Percentiles rank a stretch among this genome's conserved stretches.
Conservation (phyloP, 768 basidiomycete species). For the Lentinus brumalis region DNA sequence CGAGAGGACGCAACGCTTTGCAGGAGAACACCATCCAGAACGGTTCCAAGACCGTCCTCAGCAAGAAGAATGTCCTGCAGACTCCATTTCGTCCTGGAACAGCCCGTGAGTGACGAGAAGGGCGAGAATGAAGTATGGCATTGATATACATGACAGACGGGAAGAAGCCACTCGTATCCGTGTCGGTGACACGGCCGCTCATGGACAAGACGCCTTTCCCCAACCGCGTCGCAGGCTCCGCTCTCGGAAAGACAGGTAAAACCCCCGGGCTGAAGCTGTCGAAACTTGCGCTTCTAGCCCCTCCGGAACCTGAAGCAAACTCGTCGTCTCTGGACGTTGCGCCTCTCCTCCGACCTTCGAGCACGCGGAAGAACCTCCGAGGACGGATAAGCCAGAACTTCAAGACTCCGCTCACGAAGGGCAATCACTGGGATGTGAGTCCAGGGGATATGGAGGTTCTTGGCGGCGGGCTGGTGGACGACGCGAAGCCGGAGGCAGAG, state of each 20-base stretch:
- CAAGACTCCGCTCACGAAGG: slow-evolving; percentile 66
- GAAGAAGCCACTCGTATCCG: slow-evolving; percentile 26
- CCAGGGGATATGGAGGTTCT: slow-evolving; percentile 47
- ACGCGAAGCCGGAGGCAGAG: slow-evolving; percentile 26
- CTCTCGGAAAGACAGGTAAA: slow-evolving; percentile 36
- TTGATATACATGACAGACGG: slow-evolving; percentile 7
- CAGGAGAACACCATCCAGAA: slow-evolving; percentile 53
- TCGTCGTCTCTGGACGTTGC: slow-evolving; percentile 31
- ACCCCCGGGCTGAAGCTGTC: slow-evolving; percentile 37
- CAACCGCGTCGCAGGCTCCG: slow-evolving; percentile 46
- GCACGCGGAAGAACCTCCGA: slow-evolving; percentile 63
- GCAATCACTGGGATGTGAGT: slow-evolving; percentile 77
- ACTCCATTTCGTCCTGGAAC: slow-evolving; percentile 38
- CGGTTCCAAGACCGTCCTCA: slow-evolving; percentile 43
- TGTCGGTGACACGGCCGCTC: slow-evolving; percentile 47
- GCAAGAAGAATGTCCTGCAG: slow-evolving; percentile 40
- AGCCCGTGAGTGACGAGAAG: slow-evolving; percentile 25
- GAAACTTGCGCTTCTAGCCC: slow-evolving; percentile 36
- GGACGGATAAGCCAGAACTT: slow-evolving; percentile 54
- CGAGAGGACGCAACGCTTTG: slow-evolving; percentile 39
- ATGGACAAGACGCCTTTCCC: slow-evolving; percentile 78
- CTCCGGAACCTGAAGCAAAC: slow-evolving; percentile 26
- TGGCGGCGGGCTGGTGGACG: slow-evolving; percentile 24
- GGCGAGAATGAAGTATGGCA: too few relatives aligned
- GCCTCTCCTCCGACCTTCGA: slow-evolving; percentile 62